Percentiles rank a stretch among this genome's conserved stretches.
Evolutionary conservation across 2,329 filamentous ascomycete genomes (phyloP).

Genomic region (Penicillium olsonii): DNA sequence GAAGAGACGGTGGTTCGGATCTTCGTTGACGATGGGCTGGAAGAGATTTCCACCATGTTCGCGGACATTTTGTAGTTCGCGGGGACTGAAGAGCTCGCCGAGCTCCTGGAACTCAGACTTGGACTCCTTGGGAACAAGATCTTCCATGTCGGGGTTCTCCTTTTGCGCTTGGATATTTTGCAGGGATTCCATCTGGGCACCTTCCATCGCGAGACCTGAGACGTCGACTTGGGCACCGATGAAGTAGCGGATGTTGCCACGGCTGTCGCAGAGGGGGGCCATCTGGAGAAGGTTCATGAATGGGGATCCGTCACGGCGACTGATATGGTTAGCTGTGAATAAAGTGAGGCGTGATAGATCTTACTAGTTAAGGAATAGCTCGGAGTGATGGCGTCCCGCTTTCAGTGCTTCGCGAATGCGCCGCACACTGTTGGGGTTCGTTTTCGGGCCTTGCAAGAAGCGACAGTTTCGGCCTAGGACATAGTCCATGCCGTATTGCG

Average conservation of each 20-base stretch:
- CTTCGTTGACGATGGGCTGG: conserved; percentile 21
- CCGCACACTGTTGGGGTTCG: conserved; percentile 62
- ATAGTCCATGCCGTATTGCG: conserved; percentile 72
- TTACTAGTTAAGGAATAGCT: conserved; percentile 74
- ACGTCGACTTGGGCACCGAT: conserved; percentile 74
- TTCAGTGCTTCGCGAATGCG: conserved; percentile 64
- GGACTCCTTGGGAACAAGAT: conserved; percentile 26
- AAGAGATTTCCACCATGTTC: conserved; percentile 59
- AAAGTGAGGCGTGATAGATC: conserved; percentile 14
- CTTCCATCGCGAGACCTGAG: conserved; percentile 67
- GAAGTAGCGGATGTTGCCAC: conserved; percentile 66
- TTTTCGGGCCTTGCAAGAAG: conserved; percentile 74
- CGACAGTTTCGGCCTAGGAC: conserved; percentile 75
- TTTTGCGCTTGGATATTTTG: conserved; percentile 45
- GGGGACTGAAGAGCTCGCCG: conserved; percentile 68
- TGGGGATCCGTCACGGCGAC: conserved; percentile 69
- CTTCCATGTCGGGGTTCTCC: conserved; percentile 18
- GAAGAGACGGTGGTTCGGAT: conserved; percentile 13
- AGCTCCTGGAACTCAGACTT: conserved; percentile 67
- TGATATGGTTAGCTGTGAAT: conserved; percentile 24
- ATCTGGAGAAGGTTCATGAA: conserved; percentile 77
- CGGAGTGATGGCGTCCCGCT: conserved; percentile 68
- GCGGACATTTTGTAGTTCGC: conserved; percentile 66
- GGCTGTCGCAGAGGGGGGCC: conserved; percentile 68
- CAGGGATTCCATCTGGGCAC: conserved; percentile 64